Base-by-base conservation (phyloP, 176 grass and related monocot genomes). In the Carex myosuroides region DNA sequence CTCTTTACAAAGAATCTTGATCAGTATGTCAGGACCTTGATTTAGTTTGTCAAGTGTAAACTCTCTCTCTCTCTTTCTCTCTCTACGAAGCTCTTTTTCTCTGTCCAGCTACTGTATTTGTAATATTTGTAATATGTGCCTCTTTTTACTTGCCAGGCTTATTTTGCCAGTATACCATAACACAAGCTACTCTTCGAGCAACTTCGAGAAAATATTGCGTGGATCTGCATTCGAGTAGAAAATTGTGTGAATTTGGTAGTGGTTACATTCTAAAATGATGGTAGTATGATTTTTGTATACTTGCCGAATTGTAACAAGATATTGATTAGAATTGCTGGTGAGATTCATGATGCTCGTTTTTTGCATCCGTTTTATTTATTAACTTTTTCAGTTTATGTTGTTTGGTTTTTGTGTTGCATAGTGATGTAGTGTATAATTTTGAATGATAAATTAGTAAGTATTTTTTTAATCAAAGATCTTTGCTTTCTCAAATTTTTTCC, bases 1-100 rank as follows among this genome's bases (percentile, higher is more conserved):
- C 88, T 93, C 67, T 93, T 93, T 86, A 93, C 83, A 70, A 93
- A 93, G 77, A 89, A 93, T 82, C 91, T 90, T 2, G 91, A 93
- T 87, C 88, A 87, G 69, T 93, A 93, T 66, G 89, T 87, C 64
- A 93, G 85, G 84, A 93, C 86, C 64, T 87, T 90, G 78, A 93
- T 93, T 83, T 93, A 80, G 88, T 69, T 54, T 37, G 44, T 21
- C 33, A 2, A 42, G 85, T 86, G 86, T 87, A 90, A 56, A 17
- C 2, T 60, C 67, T 29, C 71, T 79, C 18, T 44, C 13, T n/a
- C 48, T 62, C 60, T 62, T 20, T 20, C 48, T 75, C 44, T 30
- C 21, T 24, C 21, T 42, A 8, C 29, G n/a, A 48, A 20, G n/a
- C 8, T 21, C 9, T 65, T 65, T 65, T 64, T 44, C 9, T 54